Evolutionary conservation across 495 filamentous ascomycete species (phyloP).

Genomic region (Trichoderma parareesei): DNA sequence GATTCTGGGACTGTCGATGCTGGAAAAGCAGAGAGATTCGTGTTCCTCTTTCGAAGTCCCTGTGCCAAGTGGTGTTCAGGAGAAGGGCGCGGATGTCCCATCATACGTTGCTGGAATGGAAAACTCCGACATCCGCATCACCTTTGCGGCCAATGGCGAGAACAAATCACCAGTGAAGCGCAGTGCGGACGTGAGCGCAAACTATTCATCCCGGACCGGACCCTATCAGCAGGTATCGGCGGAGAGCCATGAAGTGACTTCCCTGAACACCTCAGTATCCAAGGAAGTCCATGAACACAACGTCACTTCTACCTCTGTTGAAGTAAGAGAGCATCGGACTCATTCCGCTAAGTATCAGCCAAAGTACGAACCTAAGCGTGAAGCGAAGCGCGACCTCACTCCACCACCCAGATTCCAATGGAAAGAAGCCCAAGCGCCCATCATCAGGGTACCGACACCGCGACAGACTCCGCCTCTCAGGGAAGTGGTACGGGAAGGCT

Average conservation of each 20-base stretch:
- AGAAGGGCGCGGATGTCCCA: background rate
- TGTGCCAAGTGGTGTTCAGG: background rate
- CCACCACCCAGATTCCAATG: background rate
- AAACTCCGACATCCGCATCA: background rate
- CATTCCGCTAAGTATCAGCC: background rate
- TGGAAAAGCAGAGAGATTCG: background rate
- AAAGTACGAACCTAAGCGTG: background rate
- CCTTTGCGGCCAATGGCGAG: background rate
- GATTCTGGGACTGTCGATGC: background rate
- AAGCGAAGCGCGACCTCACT: background rate
- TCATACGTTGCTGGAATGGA: background rate
- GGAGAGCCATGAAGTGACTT: background rate
- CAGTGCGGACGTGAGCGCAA: background rate
- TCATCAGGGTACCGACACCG: constrained; percentile 2
- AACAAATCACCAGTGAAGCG: background rate
- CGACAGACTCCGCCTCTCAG: constrained; percentile 7
- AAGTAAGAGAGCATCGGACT: background rate
- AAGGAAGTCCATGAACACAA: background rate
- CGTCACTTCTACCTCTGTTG: background rate
- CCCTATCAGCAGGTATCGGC: background rate
- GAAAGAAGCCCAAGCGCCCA: background rate
- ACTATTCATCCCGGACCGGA: background rate
- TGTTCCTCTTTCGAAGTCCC: background rate
- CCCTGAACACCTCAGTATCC: background rate
- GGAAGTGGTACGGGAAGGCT: background rate